Evolutionary conservation across 2,329 filamentous ascomycete species (phyloP).

Genomic region (Alternaria burnsii): DNA sequence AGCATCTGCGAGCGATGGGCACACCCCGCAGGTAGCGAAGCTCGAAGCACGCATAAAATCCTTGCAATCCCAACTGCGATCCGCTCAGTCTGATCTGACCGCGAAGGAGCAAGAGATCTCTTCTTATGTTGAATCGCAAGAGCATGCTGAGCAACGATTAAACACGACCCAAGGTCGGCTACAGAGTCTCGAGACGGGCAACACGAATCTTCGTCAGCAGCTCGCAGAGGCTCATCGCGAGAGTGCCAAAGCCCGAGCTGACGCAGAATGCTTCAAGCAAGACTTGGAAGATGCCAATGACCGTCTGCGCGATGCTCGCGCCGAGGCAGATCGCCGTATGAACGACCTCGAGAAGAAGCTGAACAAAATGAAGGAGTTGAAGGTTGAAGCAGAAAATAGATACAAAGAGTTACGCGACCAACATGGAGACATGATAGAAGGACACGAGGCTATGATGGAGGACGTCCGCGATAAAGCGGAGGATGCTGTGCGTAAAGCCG

Average conservation of each 20-base stretch:
- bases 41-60: slow-evolving; percentile 12
- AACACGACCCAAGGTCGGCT: slow-evolving; percentile 40
- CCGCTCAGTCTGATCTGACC: slow-evolving; percentile 25
- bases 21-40: slow-evolving; percentile 6
- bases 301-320: slow-evolving; percentile 32
- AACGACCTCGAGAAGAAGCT: slow-evolving; percentile 43
- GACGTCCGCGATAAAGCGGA: slow-evolving; percentile 47
- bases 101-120: slow-evolving; percentile 39
- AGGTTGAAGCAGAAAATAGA: slow-evolving; percentile 33
- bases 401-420: slow-evolving; percentile 39
- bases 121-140: slow-evolving; percentile 34
- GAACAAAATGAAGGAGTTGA: slow-evolving; percentile 39
- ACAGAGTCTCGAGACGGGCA: slow-evolving; percentile 39
- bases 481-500: slow-evolving; percentile 46
- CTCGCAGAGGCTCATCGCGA: slow-evolving; percentile 43
- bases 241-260: slow-evolving; percentile 32
- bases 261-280: slow-evolving; percentile 36
- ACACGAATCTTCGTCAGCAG: slow-evolving; percentile 43
- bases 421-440: slow-evolving; percentile 38
- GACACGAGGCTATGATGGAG: slow-evolving; percentile 37
- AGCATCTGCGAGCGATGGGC: not conserved
- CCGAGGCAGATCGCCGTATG: slow-evolving; percentile 40
- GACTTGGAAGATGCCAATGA: slow-evolving; percentile 40
- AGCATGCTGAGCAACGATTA: slow-evolving; percentile 35
- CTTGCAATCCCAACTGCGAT: slow-evolving; percentile 32